Base-by-base conservation (phyloP, 1,284 basidiomycete species). In the Pseudozyma thailandica region DNA sequence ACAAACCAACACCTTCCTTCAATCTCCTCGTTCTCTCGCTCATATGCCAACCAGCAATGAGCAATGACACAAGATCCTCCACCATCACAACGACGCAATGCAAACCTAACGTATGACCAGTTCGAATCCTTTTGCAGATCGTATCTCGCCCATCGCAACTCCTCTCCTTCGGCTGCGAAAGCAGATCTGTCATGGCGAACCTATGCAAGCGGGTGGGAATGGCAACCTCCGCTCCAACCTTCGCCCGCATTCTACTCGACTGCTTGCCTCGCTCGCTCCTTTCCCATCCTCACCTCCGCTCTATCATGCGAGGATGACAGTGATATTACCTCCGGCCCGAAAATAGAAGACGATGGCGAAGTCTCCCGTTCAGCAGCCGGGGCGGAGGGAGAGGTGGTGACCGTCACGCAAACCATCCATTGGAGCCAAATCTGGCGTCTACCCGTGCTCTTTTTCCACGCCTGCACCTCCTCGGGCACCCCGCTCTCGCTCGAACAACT, bases 381-480 rank as follows among this genome's bases (percentile, higher is more conserved):
- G 1, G 9, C n/a, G 6, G 10, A 51, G 25, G 16, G n/a, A 3
- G 13, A 53, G 25, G 16, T 41, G 6, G 25, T 59, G 2, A 50
- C 43, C 25, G 18, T 70, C 0, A 23, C 54, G 0, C 66, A 72
- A 21, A 41, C 49, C 7, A 68, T 72, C 2, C 26, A 38, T 6
- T 64, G 50, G 28, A 60, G 59, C 0, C 7, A 31, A 1, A 51
- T 45, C 1, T 72, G 70, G 70, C 21, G 12, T 3, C 27, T 72
- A 0, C 70, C 70, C 28, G 42, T 72, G 1, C 43, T 72, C 6
- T 46, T 53, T 25, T 64, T 72, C 38, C 31, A 51, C 35, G 70
- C 60, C 1, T 38, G 13, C 15, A 26, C 41, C 1, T 13, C 39
- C 4, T 31, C 31, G 0, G 68, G 68, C 2, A 20, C 52, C 10